Conservation (phyloP, 768 basidiomycete genomes). For the Mycena capillaripes region DNA sequence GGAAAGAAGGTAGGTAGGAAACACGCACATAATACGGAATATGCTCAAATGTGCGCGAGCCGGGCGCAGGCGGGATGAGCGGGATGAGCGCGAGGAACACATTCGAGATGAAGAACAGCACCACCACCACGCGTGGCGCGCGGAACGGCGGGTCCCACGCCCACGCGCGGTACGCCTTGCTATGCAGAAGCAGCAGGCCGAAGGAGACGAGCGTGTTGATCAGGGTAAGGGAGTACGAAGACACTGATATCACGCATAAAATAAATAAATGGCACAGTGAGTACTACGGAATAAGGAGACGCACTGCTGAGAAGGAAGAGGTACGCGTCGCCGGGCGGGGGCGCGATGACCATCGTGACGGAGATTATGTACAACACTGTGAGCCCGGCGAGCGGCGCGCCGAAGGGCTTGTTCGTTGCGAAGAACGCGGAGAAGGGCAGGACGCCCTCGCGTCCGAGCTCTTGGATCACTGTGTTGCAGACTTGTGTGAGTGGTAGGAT, state of each 20-base stretch:
- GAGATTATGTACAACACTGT: constrained; percentile 59
- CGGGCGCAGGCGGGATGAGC: constrained; percentile 63
- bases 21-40: constrained; percentile 71
- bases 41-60: constrained; percentile 59
- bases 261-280: no score
- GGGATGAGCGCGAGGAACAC: constrained; percentile 71
- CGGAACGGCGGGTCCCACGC: constrained; percentile 53
- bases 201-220: constrained; percentile 35
- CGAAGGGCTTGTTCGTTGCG: constrained; percentile 72
- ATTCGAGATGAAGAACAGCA: constrained; percentile 71
- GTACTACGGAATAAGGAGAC: no score
- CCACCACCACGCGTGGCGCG: constrained; percentile 37
- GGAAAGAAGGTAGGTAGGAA: not conserved
- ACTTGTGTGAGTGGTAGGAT: no score
- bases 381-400: constrained; percentile 70
- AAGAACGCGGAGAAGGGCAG: constrained; percentile 73
- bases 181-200: constrained; percentile 47
- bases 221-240: constrained; percentile 39
- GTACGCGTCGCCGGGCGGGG: constrained; percentile 78
- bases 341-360: constrained; percentile 52
- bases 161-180: constrained; percentile 43
- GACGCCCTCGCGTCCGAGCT: constrained; percentile 73
- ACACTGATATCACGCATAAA: no score
- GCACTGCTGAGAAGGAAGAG: constrained; percentile 72
- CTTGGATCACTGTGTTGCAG: constrained; percentile 64